Evolutionary conservation across 306 rosid species (phyloP), one percentile per base, ranked within the genome.

Genomic region (Cucurbita pepo): DNA sequence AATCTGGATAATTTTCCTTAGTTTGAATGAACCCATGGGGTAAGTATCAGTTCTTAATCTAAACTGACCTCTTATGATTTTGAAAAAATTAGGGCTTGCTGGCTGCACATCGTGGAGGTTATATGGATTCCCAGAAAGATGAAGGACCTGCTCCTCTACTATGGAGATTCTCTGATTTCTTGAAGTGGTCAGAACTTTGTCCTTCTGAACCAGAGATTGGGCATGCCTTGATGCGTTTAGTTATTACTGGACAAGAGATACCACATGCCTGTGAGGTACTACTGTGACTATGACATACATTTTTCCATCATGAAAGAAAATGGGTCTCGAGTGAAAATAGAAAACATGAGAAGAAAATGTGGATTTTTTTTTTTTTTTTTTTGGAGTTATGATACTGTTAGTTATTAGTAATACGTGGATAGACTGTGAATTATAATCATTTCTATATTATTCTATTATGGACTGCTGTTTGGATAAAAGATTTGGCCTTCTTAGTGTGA

Each of bases 71-170:
- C 62, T 38, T 22, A 50, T 64, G 70, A 48, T 71, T 44, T 69
- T 61, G 79, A 34, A 43, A 51, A 58, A 76, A 77, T 52, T 81
- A 93, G 97, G 98, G 98, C 75, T 84, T 93, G 77, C 76, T 93
- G 83, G 98, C 98, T 69, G 98, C 98, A 25, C 98, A 93, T 85
- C 97, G 98, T 74, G 98, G 98, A 77, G 98, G 98, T 69, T 93
- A 90, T 78, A 88, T 93, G 85, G 98, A 93, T 80, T 86, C 97
- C 43, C 97, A 90, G 82, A 93, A 88, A 85, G 98, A 93, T 77
- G 97, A 93, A 87, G 98, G 98, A 58, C 98, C 98, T 72, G 94
- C 96, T 80, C 98, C 98, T 34, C 77, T 93, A 66, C 80, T 93
- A 14, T 93, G 98, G 98, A 88, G 98, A 75, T 86, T 88, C 84